Percentiles rank a stretch among this genome's conserved stretches.
Conservation (phyloP, 2,329 filamentous ascomycete genomes). For the Aspergillus sp. region DNA sequence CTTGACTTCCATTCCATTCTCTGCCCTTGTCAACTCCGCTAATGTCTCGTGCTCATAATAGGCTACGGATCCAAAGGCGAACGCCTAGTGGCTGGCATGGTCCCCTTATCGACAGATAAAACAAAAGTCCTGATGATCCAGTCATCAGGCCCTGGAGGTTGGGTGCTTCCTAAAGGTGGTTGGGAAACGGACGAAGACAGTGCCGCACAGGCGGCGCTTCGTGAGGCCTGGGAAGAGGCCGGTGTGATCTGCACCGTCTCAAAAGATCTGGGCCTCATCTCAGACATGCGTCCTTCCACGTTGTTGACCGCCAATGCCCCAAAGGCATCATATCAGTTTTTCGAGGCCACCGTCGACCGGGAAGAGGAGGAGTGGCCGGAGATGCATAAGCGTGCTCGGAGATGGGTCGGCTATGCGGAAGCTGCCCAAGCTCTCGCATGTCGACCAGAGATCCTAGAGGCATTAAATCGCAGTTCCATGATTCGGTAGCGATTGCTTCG, state of each 20-base stretch:
- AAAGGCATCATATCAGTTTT: constrained; percentile 56
- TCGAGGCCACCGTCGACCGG: constrained; percentile 77
- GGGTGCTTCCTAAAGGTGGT: constrained; percentile 95
- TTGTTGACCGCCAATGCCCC: constrained; percentile 55
- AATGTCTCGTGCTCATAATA: constrained; percentile 33
- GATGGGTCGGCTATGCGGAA: constrained; percentile 81
- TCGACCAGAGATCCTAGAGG: constrained; percentile 82
- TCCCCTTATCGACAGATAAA: constrained; percentile 80
- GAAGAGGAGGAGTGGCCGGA: constrained; percentile 90
- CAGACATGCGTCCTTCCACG: constrained; percentile 62
- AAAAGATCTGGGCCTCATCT: constrained; percentile 77
- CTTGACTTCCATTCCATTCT: neutral
- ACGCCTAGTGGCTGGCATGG: constrained; percentile 88
- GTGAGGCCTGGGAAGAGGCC: constrained; percentile 97
- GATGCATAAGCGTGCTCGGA: constrained; percentile 78
- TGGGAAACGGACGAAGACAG: constrained; percentile 95
- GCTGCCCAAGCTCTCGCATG: constrained; percentile 70
- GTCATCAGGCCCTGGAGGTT: constrained; percentile 81
- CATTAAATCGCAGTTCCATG: constrained; percentile 72
- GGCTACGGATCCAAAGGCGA: constrained; percentile 90
- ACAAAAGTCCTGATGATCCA: constrained; percentile 88
- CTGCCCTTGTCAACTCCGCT: constrained; percentile 9
- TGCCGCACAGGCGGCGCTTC: constrained; percentile 70
- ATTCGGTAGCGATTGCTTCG: constrained; percentile 36
- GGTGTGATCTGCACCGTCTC: constrained; percentile 81